Evolutionary conservation across 768 basidiomycete genomes (phyloP).

Genomic region (Leucosporidium creatinivorum): DNA sequence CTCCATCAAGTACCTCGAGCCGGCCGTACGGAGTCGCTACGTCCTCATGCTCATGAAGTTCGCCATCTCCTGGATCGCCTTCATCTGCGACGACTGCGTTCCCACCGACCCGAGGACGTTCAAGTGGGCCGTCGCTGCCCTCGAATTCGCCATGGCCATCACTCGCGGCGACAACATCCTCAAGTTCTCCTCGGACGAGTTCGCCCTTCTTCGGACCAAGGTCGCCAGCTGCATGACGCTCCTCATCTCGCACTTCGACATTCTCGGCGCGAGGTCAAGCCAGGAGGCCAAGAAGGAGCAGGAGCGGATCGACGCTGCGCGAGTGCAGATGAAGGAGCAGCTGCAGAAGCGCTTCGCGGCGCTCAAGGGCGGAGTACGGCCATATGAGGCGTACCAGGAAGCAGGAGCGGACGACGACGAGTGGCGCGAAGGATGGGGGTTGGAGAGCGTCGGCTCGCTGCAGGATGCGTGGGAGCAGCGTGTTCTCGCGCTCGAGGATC

Average conservation of each 20-base stretch:
- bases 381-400: neutral
- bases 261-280: conserved; percentile 84
- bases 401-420: conserved; percentile 15
- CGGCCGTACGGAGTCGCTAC: conserved; percentile 59
- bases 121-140: conserved; percentile 93
- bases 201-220: conserved; percentile 78
- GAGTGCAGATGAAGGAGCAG: conserved; percentile 35
- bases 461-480: conserved; percentile 44
- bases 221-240: conserved; percentile 94
- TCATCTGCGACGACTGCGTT: conserved; percentile 97
- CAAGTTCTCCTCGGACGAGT: conserved; percentile 78
- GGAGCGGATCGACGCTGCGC: conserved; percentile 63
- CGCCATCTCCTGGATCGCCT: conserved; percentile 95
- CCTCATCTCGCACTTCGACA: conserved; percentile 95
- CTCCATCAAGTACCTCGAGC: conserved; percentile 80
- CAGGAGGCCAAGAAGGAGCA: conserved; percentile 83
- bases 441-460: conserved; percentile 18
- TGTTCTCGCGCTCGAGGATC: conserved; percentile 51
- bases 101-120: conserved; percentile 92
- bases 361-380: conserved; percentile 12
- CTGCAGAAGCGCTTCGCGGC: conserved; percentile 27
- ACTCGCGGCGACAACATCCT: conserved; percentile 84
- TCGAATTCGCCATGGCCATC: conserved; percentile 82
- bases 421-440: neutral
- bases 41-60: conserved; percentile 75